Percentiles rank a stretch among this genome's conserved stretches.
Conservation (phyloP, 306 rosid species). For the Glycine soja region DNA sequence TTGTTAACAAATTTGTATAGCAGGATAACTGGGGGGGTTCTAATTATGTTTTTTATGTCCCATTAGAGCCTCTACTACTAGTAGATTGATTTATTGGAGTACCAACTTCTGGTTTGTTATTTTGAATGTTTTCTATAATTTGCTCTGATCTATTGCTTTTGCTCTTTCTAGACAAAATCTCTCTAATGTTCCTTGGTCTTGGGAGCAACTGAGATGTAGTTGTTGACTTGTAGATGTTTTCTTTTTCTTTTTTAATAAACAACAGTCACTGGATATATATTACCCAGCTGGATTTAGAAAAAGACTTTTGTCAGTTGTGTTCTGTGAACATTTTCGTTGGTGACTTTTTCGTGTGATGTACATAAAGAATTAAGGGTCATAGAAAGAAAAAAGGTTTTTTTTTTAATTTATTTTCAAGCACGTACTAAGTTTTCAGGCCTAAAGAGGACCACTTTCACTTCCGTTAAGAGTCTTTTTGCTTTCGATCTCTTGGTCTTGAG, state of each 20-base stretch:
- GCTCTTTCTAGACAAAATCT: background rate
- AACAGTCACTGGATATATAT: too few species aligned
- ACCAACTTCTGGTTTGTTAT: slow-evolving; percentile 17
- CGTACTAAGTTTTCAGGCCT: slow-evolving; percentile 12
- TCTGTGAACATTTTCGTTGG: background rate
- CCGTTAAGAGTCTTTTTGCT: slow-evolving; percentile 8
- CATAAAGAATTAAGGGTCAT: slow-evolving; percentile 30
- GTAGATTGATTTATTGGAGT: slow-evolving; percentile 29
- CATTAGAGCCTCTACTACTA: slow-evolving; percentile 45
- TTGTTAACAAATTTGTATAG: slow-evolving; percentile 52
- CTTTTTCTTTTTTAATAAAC: too few species aligned
- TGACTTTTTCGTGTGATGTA: slow-evolving; percentile 21
- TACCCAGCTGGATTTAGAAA: too few species aligned
- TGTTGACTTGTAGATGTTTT: background rate
- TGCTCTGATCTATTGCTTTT: slow-evolving; percentile 9
- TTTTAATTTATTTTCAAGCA: slow-evolving; percentile 22
- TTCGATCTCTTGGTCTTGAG: background rate
- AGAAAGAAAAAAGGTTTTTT: background rate
- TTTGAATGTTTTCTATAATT: too few species aligned
- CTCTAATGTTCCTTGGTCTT: slow-evolving; percentile 11
- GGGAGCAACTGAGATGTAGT: background rate
- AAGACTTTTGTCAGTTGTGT: background rate
- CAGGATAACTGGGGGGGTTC: slow-evolving; percentile 34
- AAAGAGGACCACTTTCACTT: slow-evolving; percentile 20
- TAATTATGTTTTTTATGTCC: slow-evolving; percentile 46